A percentile compares a stretch with the other conserved stretches of the same genome.
Evolutionary conservation across 495 filamentous ascomycete genomes (phyloP).

Genomic region (Podospora sp.): DNA sequence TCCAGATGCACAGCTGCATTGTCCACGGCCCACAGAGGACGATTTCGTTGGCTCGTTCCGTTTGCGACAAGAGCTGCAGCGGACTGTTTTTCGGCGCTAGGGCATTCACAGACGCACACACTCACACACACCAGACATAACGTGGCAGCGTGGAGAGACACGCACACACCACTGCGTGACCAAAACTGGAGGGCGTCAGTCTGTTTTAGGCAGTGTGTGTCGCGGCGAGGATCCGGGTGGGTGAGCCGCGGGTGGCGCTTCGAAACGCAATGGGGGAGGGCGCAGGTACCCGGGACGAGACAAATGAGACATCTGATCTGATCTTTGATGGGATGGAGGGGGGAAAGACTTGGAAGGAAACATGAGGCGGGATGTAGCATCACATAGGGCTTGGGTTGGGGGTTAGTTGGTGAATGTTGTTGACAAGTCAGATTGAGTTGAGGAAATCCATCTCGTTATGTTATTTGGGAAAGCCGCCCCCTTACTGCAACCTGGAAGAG

Average conservation of each 20-base stretch:
- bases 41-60: background rate
- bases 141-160: background rate
- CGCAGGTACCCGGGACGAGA: conserved; percentile 7
- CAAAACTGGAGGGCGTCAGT: conserved; percentile 1
- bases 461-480: background rate
- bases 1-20: background rate
- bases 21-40: background rate
- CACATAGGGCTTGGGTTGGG: background rate
- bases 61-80: background rate
- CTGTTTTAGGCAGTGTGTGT: conserved; percentile 1
- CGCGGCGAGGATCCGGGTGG: background rate
- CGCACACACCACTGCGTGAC: background rate
- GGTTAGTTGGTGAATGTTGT: background rate
- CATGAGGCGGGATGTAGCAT: background rate
- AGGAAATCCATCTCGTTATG: background rate
- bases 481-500: too few relatives aligned
- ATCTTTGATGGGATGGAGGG: background rate
- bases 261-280: conserved; percentile 1
- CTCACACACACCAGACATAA: background rate
- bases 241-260: background rate
- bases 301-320: conserved; percentile 2
- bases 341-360: background rate
- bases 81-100: background rate
- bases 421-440: background rate
- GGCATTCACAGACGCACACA: background rate